Conservation (phyloP, 1,284 basidiomycete genomes). For the Nidula niveotomentosa region DNA sequence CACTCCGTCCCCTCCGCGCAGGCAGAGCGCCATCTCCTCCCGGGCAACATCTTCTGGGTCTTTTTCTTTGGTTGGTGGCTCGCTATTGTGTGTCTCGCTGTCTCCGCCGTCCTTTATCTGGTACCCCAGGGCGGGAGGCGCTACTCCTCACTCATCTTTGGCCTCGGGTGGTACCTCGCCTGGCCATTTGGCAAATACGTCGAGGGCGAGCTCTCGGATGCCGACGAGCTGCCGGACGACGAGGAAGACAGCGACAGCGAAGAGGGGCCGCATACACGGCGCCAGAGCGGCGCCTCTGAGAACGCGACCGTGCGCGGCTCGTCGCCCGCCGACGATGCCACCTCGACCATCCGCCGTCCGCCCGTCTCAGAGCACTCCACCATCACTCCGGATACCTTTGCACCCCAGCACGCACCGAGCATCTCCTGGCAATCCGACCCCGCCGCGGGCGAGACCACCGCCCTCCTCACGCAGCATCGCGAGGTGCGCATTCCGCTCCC, state of each 20-base stretch:
- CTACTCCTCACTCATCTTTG: slow-evolving; percentile 88
- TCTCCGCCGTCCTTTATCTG: slow-evolving; percentile 72
- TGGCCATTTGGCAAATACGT: slow-evolving; percentile 99
- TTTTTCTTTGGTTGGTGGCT: slow-evolving; percentile 93
- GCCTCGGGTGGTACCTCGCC: slow-evolving; percentile 93
- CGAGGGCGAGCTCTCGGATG: slow-evolving; percentile 73
- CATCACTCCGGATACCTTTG: slow-evolving; percentile 27
- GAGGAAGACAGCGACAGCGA: slow-evolving; percentile 41
- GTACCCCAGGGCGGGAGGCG: slow-evolving; percentile 80
- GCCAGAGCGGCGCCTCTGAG: slow-evolving; percentile 24
- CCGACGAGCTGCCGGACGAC: slow-evolving; percentile 40
- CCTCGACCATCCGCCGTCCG: slow-evolving; percentile 27
- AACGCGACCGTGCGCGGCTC: too few species aligned
- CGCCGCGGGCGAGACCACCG: slow-evolving; percentile 31
- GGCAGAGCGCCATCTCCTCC: slow-evolving; percentile 86
- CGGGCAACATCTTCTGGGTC: slow-evolving; percentile 94
- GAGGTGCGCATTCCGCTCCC: slow-evolving; percentile 30
- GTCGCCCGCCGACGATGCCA: slow-evolving; percentile 3
- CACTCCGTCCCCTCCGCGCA: slow-evolving; percentile 92
- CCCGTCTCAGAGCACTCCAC: slow-evolving; percentile 31
- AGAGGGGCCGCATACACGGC: slow-evolving; percentile 24
- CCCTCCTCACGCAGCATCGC: slow-evolving; percentile 34
- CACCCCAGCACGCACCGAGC: slow-evolving; percentile 24
- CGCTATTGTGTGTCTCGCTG: slow-evolving; percentile 65
- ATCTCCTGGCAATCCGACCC: slow-evolving; percentile 27